Conservation (phyloP, 345 rosid genomes). For the Gossypium longicalyx region DNA sequence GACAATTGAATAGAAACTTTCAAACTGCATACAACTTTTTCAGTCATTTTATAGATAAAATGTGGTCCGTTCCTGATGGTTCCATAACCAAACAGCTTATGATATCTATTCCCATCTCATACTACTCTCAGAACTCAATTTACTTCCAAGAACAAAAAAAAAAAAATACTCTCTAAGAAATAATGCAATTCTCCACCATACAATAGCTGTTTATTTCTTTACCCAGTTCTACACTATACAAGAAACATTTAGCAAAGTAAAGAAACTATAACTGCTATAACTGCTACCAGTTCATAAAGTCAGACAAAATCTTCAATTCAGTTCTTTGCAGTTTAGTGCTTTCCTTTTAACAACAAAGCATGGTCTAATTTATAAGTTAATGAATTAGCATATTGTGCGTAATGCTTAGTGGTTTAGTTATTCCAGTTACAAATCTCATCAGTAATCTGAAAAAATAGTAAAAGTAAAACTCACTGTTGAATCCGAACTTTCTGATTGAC, state of each 20-base stretch:
- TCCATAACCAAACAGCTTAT: background rate
- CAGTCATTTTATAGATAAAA: background rate
- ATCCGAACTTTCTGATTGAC: constrained; percentile 20
- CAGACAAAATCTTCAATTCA: background rate
- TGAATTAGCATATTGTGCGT: background rate
- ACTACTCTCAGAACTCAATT: background rate
- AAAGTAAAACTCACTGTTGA: constrained; percentile 28
- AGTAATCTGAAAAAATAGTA: constrained; percentile 10
- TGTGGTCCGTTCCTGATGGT: background rate
- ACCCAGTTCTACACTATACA: background rate
- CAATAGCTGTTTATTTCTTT: background rate
- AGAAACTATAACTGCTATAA: background rate
- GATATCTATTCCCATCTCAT: background rate
- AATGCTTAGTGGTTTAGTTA: background rate
- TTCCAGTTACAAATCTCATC: background rate
- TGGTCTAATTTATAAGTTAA: background rate
- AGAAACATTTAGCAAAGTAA: background rate
- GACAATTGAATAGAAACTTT: background rate
- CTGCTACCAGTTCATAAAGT: background rate
- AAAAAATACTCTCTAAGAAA: background rate
- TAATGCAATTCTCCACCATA: too few relatives aligned
- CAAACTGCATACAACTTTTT: background rate
- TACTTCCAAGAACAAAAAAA: background rate
- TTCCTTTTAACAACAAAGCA: background rate
- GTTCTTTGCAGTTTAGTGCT: background rate